Evolutionary conservation across 2,329 filamentous ascomycete species (phyloP).

Genomic region (Ilyonectria sp.): DNA sequence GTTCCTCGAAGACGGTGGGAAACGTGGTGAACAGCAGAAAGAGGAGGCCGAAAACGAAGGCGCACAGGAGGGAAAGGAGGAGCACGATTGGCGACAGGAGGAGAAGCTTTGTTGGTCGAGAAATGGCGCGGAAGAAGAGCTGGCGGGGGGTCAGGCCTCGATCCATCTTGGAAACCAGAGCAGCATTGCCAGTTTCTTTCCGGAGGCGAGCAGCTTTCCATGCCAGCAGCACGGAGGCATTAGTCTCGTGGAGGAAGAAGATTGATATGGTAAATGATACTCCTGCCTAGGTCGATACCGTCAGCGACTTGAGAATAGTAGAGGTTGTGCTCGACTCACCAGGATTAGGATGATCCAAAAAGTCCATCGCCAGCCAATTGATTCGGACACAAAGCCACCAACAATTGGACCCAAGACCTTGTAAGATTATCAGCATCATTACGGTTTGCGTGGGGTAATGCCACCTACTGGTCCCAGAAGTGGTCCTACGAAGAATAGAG

Average conservation of each 20-base stretch:
- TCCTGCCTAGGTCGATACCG: constrained; percentile 24
- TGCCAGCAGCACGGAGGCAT: constrained; percentile 23
- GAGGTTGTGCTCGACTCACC: constrained; percentile 30
- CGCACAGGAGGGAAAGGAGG: constrained; percentile 55
- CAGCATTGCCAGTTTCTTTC: constrained; percentile 32
- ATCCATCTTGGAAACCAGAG: constrained; percentile 34
- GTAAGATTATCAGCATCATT: constrained; percentile 21
- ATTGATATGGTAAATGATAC: constrained; percentile 27
- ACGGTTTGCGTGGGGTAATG: neutral
- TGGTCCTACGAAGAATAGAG: constrained; percentile 73
- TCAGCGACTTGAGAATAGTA: constrained; percentile 24
- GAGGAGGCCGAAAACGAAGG: constrained; percentile 54
- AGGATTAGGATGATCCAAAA: constrained; percentile 66
- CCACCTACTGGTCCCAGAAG: constrained; percentile 66
- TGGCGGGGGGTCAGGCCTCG: constrained; percentile 33
- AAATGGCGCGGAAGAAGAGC: constrained; percentile 51
- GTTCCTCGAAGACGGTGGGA: constrained; percentile 52
- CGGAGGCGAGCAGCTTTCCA: constrained; percentile 30
- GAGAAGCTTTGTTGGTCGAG: constrained; percentile 62
- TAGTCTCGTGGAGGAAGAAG: constrained; percentile 51
- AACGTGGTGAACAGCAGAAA: constrained; percentile 57
- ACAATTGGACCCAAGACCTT: constrained; percentile 47
- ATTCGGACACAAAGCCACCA: constrained; percentile 62
- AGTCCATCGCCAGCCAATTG: constrained; percentile 65
- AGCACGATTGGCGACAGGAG: constrained; percentile 69